Conservation (phyloP, 1,284 basidiomycete species). For the Gymnopus androsaceus region DNA sequence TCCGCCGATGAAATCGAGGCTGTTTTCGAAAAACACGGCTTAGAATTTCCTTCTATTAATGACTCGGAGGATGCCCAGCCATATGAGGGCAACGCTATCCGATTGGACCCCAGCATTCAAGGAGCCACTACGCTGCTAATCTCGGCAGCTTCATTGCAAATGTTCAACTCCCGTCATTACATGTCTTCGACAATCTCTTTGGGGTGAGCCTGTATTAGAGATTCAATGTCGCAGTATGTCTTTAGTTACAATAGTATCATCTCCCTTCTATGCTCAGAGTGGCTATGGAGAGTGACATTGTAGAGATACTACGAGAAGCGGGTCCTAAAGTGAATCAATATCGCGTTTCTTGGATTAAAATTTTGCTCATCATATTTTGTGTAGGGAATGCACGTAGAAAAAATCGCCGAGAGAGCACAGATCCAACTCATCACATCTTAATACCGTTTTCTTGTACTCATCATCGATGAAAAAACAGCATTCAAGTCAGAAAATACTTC, state of each 20-base stretch:
- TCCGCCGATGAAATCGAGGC: constrained; percentile 6
- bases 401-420: constrained; percentile 33
- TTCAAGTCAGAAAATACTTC: constrained; percentile 31
- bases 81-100: neutral
- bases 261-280: constrained; percentile 27
- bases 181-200: constrained; percentile 7
- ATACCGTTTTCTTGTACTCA: neutral
- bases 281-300: constrained; percentile 34
- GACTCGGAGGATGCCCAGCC: no score
- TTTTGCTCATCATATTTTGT: neutral
- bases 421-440: constrained; percentile 36
- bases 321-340: constrained; percentile 35
- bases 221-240: neutral
- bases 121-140: neutral
- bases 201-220: neutral
- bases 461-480: no score
- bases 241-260: constrained; percentile 15
- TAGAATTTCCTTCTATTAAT: constrained; percentile 3
- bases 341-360: no score
- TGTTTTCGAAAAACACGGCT: neutral
- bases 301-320: constrained; percentile 39
- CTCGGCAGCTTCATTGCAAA: neutral
- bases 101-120: neutral
- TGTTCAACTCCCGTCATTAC: neutral
- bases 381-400: constrained; percentile 36